These are phyloP conservation scores for Talaromyces sp. DNA, from an alignment of 2,329 filamentous ascomycete species.

Conservation along the genomic window DNA sequence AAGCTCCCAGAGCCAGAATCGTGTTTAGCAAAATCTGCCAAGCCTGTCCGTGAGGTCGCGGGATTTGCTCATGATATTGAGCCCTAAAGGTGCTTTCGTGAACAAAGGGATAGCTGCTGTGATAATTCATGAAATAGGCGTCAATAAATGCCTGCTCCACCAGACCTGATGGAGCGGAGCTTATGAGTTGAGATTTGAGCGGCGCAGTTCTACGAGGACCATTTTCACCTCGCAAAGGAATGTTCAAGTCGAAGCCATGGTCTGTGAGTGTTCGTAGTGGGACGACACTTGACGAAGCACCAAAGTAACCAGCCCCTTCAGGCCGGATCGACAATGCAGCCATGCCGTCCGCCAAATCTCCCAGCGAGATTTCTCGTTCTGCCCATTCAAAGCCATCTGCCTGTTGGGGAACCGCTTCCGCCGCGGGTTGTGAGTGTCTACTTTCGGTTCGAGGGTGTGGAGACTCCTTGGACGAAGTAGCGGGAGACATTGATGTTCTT, in stretches of 20 bases:
- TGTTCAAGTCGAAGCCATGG: constrained; percentile 34
- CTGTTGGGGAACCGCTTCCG: constrained; percentile 40
- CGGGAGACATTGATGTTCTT: constrained; percentile 26
- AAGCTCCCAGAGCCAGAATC: constrained; percentile 41
- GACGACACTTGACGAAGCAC: constrained; percentile 35
- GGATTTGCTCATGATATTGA: constrained; percentile 40
- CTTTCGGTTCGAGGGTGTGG: constrained; percentile 29
- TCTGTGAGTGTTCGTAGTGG: constrained; percentile 32
- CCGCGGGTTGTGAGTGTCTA: constrained; percentile 28
- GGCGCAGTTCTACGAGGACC: constrained; percentile 22
- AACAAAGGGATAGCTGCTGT: constrained; percentile 43
- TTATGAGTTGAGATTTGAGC: constrained; percentile 32
- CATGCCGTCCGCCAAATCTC: constrained; percentile 36
- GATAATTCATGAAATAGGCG: constrained; percentile 43
- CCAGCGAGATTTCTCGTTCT: constrained; percentile 33
- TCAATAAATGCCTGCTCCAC: constrained; percentile 39
- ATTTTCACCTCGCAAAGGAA: constrained; percentile 23
- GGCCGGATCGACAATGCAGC: constrained; percentile 35
- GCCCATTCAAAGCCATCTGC: constrained; percentile 50
- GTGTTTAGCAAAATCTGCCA: constrained; percentile 44
- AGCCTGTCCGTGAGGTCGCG: constrained; percentile 34
- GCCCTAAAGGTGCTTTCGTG: constrained; percentile 44
- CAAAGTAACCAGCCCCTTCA: constrained; percentile 35
- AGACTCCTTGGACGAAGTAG: constrained; percentile 33
- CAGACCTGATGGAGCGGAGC: constrained; percentile 31